phyloP scores from a whole-genome alignment of 805 yeast genomes.

The Schizosaccharomyces lindneri region DNA sequence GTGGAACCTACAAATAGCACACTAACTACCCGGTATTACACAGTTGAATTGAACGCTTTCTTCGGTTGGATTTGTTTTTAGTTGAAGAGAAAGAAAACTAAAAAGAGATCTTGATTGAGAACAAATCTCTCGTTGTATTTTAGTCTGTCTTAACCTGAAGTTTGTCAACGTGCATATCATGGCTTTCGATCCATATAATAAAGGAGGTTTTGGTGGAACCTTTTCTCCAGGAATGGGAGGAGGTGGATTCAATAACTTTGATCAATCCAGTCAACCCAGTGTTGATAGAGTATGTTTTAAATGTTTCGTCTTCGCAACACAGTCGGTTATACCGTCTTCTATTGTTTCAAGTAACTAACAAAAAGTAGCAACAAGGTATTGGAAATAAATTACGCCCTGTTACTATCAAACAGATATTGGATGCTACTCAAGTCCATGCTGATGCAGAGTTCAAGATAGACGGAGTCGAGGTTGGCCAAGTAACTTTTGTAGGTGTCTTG shows the following conservation, averaged over 20 bases:
- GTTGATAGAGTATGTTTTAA: neutral
- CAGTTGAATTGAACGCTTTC: too few relatives aligned
- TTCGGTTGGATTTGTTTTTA: too few relatives aligned
- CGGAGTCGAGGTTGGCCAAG: constrained; percentile 22
- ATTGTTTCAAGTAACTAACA: neutral
- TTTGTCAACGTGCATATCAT: neutral
- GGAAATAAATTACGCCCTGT: constrained; percentile 21
- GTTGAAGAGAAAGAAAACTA: too few relatives aligned
- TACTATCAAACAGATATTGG: constrained; percentile 36
- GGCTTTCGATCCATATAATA: neutral
- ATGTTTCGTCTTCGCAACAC: too few relatives aligned
- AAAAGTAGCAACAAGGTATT: neutral
- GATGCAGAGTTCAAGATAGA: constrained; percentile 31
- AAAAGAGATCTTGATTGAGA: too few relatives aligned
- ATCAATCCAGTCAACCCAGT: neutral
- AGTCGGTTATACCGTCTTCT: neutral
- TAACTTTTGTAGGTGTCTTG: constrained; percentile 32
- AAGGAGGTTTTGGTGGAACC: neutral
- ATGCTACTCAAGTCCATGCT: constrained; percentile 25
- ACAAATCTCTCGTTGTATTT: too few relatives aligned
- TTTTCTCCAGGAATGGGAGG: constrained; percentile 1
- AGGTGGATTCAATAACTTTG: neutral
- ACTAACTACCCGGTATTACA: too few relatives aligned
- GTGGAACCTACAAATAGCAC: too few relatives aligned
- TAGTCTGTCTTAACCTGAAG: too few relatives aligned